Evolutionary conservation across 129 eudicot genomes (phyloP).

Genomic region (Lactuca saligna): DNA sequence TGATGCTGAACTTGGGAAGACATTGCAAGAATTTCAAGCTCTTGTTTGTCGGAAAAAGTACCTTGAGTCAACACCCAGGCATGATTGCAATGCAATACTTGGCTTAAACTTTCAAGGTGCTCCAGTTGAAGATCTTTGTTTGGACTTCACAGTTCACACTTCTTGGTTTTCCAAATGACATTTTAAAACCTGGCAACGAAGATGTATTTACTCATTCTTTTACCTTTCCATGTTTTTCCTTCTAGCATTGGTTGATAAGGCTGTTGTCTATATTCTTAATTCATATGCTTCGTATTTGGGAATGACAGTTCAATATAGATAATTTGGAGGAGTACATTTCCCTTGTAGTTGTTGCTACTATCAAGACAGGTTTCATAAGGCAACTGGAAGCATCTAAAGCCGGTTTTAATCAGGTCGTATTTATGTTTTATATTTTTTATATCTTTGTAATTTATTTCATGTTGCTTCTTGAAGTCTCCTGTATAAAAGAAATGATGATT

Average conservation of each 20-base stretch:
- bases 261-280: conserved; percentile 7
- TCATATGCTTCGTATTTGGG: neutral
- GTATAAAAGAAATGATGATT: no score
- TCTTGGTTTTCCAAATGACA: conserved; percentile 79
- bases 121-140: conserved; percentile 70
- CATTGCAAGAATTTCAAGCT: conserved; percentile 85
- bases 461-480: no score
- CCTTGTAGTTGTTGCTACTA: conserved; percentile 73
- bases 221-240: neutral
- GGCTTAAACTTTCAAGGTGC: conserved; percentile 62
- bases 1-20: conserved; percentile 76
- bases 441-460: no score
- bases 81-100: conserved; percentile 24
- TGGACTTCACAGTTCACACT: conserved; percentile 78
- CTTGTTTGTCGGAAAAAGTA: conserved; percentile 65
- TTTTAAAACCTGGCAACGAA: conserved; percentile 59
- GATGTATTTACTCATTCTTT: conserved; percentile 39
- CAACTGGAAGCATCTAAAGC: conserved; percentile 80
- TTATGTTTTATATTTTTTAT: no score
- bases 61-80: conserved; percentile 54
- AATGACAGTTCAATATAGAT: conserved; percentile 49
- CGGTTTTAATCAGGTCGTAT: conserved; percentile 76
- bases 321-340: conserved; percentile 80
- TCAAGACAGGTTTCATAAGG: conserved; percentile 55
- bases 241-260: neutral